These are phyloP conservation scores for Grosmannia clavigera DNA, from an alignment of 2,329 filamentous ascomycete genomes.

Conservation along the genomic window DNA sequence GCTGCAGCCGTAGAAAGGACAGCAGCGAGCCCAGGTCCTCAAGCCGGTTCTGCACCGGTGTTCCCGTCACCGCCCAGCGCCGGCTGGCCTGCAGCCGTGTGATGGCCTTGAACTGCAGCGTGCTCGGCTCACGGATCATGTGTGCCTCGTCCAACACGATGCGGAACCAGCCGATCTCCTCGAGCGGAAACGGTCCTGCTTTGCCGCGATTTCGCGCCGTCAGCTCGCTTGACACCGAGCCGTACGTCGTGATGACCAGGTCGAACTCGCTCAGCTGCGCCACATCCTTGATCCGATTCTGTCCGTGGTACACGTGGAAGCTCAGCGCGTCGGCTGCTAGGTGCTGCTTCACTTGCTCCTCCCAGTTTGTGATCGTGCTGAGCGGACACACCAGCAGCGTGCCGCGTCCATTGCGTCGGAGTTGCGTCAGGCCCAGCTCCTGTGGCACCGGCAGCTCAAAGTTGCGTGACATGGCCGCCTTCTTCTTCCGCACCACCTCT, in stretches of 20 bases:
- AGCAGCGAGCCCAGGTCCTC: slow-evolving; percentile 82
- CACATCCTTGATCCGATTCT: slow-evolving; percentile 57
- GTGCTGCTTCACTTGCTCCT: slow-evolving; percentile 79
- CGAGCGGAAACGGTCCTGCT: slow-evolving; percentile 50
- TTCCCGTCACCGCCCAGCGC: slow-evolving; percentile 95
- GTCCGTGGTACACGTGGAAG: slow-evolving; percentile 79
- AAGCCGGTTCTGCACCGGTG: slow-evolving; percentile 85
- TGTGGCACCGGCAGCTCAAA: slow-evolving; percentile 29
- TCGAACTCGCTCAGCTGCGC: slow-evolving; percentile 61
- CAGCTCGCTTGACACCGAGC: slow-evolving; percentile 72
- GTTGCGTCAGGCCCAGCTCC: slow-evolving; percentile 33
- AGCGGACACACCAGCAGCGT: slow-evolving; percentile 83
- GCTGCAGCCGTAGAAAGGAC: slow-evolving; percentile 71
- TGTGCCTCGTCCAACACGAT: slow-evolving; percentile 93
- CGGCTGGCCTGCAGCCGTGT: slow-evolving; percentile 67
- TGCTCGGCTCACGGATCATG: slow-evolving; percentile 76
- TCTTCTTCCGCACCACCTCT: slow-evolving; percentile 26
- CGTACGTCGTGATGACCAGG: slow-evolving; percentile 85
- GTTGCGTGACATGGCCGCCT: slow-evolving; percentile 15
- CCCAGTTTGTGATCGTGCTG: slow-evolving; percentile 89
- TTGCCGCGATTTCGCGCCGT: slow-evolving; percentile 50
- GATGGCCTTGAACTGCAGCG: slow-evolving; percentile 73
- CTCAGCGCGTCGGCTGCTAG: slow-evolving; percentile 50
- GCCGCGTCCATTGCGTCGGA: slow-evolving; percentile 59
- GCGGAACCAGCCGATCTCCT: slow-evolving; percentile 80